These are phyloP conservation scores for Pythium sp. DNA, from an alignment of 352 stramenopile genomes.

Conservation along the genomic window DNA sequence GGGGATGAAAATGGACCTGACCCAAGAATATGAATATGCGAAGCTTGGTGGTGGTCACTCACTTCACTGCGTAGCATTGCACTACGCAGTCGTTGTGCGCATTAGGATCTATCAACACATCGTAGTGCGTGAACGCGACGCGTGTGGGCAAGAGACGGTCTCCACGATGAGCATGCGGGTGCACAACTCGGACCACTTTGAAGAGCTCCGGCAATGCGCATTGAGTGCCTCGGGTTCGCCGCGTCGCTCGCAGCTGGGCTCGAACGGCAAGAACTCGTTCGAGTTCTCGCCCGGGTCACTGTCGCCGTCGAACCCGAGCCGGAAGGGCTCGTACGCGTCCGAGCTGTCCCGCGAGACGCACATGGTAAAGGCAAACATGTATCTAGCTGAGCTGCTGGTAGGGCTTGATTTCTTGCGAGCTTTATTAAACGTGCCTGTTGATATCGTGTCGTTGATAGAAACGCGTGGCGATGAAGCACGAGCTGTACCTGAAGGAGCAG, in stretches of 20 bases:
- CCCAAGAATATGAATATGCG: background rate
- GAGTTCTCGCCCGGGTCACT: constrained; percentile 18
- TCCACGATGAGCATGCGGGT: constrained; percentile 64
- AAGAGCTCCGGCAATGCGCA: constrained; percentile 60
- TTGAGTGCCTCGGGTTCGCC: constrained; percentile 31
- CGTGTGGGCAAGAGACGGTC: too few species aligned
- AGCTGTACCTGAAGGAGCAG: constrained; percentile 69
- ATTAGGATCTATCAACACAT: background rate
- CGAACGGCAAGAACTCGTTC: constrained; percentile 25
- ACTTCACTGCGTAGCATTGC: background rate
- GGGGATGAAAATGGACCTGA: background rate
- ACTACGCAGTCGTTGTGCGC: background rate
- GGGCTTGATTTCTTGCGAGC: background rate
- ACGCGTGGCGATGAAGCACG: constrained; percentile 72
- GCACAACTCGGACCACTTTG: constrained; percentile 73
- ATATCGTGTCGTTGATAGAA: constrained; percentile 27
- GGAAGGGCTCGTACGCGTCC: constrained; percentile 26
- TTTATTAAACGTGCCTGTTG: background rate
- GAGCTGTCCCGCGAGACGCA: constrained; percentile 62
- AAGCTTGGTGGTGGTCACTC: background rate
- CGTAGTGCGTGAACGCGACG: background rate
- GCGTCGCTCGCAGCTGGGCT: constrained; percentile 25
- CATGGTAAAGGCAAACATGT: constrained; percentile 18
- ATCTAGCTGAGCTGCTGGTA: background rate
- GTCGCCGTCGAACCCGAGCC: constrained; percentile 23